phyloP scores from a whole-genome alignment of 257 asterid species.

The Eucommia ulmoides region DNA sequence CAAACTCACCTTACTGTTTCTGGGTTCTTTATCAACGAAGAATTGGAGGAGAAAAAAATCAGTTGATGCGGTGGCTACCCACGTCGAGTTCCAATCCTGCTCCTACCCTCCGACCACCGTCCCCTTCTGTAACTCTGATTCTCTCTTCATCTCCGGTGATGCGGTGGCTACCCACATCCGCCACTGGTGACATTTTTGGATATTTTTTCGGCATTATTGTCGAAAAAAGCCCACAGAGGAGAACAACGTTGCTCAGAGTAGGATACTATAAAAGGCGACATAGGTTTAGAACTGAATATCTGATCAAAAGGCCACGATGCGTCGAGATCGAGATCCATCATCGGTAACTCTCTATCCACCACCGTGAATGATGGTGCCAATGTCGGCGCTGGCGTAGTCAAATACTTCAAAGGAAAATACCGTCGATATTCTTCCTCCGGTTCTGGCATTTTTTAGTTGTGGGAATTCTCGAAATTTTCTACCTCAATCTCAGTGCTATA shows the following conservation, averaged over 20 bases:
- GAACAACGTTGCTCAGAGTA: constrained; percentile 61
- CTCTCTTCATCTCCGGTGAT: too few species aligned
- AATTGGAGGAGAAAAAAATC: too few species aligned
- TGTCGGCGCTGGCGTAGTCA: constrained; percentile 9
- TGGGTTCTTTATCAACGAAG: too few species aligned
- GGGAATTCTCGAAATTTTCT: too few species aligned
- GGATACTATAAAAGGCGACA: constrained; percentile 32
- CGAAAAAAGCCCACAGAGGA: constrained; percentile 75
- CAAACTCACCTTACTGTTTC: too few species aligned
- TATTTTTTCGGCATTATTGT: constrained; percentile 24
- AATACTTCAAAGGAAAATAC: constrained; percentile 7
- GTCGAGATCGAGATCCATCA: constrained; percentile 72
- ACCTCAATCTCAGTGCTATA: too few species aligned
- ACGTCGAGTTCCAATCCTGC: too few species aligned
- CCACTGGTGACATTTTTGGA: constrained; percentile 19
- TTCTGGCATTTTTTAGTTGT: constrained; percentile 44
- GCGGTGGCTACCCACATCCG: too few species aligned
- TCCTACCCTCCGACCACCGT: too few species aligned
- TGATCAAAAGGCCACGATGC: constrained; percentile 76
- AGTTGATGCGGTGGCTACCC: too few species aligned
- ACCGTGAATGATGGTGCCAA: constrained; percentile 2
- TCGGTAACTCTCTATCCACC: constrained; percentile 16
- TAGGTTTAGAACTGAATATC: constrained; percentile 37
- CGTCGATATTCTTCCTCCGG: constrained; percentile 25
- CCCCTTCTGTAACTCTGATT: too few species aligned